Percentiles rank a stretch among this genome's conserved stretches.
Conservation (phyloP, 2,329 filamentous ascomycete genomes). For the Ambrosiella beaveri region DNA sequence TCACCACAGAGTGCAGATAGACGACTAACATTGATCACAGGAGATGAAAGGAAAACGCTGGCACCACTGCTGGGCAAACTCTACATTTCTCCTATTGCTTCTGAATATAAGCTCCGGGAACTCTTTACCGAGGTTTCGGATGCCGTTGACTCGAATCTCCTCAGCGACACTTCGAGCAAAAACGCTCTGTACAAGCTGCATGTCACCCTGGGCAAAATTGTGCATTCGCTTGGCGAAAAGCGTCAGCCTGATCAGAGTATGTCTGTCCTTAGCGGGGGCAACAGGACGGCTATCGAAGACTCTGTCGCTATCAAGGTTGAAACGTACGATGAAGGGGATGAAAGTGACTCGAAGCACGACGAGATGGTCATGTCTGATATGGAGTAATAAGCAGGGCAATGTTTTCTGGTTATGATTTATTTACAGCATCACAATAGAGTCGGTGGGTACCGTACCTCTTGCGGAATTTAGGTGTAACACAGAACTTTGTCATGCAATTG, state of each 20-base stretch:
- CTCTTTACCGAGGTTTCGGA: slow-evolving; percentile 40
- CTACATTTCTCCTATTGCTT: slow-evolving; percentile 52
- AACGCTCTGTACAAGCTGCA: slow-evolving; percentile 54
- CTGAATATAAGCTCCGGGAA: slow-evolving; percentile 38
- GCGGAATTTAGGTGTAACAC: too few species aligned
- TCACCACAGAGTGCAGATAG: not conserved
- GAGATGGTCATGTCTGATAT: slow-evolving; percentile 7
- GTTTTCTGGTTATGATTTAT: too few species aligned
- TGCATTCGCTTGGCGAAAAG: slow-evolving; percentile 37
- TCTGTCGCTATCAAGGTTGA: slow-evolving; percentile 4
- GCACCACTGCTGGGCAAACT: slow-evolving; percentile 68
- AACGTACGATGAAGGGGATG: slow-evolving; percentile 7
- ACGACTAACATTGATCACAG: slow-evolving; percentile 26
- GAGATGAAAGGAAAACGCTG: slow-evolving; percentile 73
- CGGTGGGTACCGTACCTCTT: too few species aligned
- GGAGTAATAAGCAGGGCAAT: not conserved
- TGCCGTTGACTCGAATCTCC: slow-evolving; percentile 44
- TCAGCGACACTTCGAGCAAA: slow-evolving; percentile 41
- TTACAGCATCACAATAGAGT: too few species aligned
- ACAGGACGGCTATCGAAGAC: slow-evolving; percentile 3
- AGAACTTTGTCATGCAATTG: too few species aligned
- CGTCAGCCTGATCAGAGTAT: slow-evolving; percentile 28
- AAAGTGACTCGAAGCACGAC: slow-evolving; percentile 11
- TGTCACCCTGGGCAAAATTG: slow-evolving; percentile 48
- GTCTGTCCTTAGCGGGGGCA: slow-evolving; percentile 18